phyloP scores from a whole-genome alignment of 495 filamentous ascomycete genomes.

The Gamarada debralockiae region DNA sequence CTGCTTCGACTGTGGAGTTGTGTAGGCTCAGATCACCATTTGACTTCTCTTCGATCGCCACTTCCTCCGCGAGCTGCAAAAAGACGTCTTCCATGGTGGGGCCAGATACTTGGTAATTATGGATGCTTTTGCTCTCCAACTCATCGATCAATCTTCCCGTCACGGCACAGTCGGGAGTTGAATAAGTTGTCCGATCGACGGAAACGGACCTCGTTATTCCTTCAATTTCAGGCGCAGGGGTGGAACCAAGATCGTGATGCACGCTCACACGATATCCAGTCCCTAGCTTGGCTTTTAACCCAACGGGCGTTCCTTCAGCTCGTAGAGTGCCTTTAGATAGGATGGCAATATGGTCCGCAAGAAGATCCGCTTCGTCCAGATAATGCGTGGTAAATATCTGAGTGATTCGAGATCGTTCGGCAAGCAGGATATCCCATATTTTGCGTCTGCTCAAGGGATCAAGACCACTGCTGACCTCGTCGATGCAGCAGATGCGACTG shows the following conservation, averaged over 20 bases:
- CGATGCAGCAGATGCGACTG: conserved; percentile 80
- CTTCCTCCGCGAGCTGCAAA: conserved; percentile 73
- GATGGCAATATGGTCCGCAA: conserved; percentile 75
- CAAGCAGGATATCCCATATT: conserved; percentile 86
- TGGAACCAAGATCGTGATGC: conserved; percentile 42
- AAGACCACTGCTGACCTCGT: conserved; percentile 80
- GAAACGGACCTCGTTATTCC: conserved; percentile 52
- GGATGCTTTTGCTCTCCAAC: conserved; percentile 57
- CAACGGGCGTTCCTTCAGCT: conserved; percentile 68
- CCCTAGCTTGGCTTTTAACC: conserved; percentile 64
- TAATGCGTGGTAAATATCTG: conserved; percentile 86
- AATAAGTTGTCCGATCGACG: conserved; percentile 68
- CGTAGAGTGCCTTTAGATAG: conserved; percentile 68
- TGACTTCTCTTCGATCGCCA: conserved; percentile 32
- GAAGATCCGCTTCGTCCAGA: conserved; percentile 71
- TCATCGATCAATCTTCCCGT: conserved; percentile 60
- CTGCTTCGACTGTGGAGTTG: not conserved
- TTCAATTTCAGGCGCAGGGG: conserved; percentile 46
- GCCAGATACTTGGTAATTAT: conserved; percentile 72
- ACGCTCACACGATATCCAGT: conserved; percentile 76
- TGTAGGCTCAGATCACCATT: conserved; percentile 2
- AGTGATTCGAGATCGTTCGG: conserved; percentile 70
- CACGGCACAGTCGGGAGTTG: conserved; percentile 54
- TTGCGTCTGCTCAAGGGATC: conserved; percentile 79
- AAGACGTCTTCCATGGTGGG: conserved; percentile 90